phyloP scores from a whole-genome alignment of 2,329 filamentous ascomycete genomes.

The Chaetothyriales sp. region DNA sequence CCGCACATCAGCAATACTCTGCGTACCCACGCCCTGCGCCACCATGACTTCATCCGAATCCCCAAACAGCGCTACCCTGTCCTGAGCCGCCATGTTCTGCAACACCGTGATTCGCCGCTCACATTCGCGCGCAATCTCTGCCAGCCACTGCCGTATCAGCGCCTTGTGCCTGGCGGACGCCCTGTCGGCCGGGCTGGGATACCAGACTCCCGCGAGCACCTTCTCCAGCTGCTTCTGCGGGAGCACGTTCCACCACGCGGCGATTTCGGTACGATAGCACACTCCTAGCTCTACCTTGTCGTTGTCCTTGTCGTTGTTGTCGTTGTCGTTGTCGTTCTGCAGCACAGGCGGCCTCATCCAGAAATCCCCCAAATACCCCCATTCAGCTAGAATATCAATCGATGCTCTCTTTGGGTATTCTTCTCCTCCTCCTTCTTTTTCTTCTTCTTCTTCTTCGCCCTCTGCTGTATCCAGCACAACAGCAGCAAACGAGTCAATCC shows the following conservation, averaged over 20 bases:
- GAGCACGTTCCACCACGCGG: constrained; percentile 7
- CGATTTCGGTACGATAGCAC: constrained; percentile 11
- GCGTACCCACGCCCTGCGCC: background rate
- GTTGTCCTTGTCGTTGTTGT: background rate
- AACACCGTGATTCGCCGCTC: background rate
- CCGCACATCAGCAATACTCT: background rate
- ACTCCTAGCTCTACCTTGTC: background rate
- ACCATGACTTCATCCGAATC: constrained; percentile 2
- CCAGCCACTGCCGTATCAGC: constrained; percentile 1
- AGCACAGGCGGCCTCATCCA: constrained; percentile 2
- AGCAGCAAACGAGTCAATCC: constrained; percentile 6
- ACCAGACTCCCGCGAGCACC: constrained; percentile 4
- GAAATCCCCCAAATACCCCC: constrained; percentile 10
- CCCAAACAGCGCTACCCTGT: background rate
- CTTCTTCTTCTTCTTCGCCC: too few species aligned
- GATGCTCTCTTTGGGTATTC: background rate
- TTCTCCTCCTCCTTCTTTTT: too few species aligned
- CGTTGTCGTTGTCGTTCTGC: background rate
- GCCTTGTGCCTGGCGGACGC: background rate
- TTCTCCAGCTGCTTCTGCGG: constrained; percentile 3
- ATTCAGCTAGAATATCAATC: constrained; percentile 1
- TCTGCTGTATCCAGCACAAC: constrained; percentile 3
- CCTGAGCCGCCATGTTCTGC: background rate
- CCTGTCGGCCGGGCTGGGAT: constrained; percentile 2
- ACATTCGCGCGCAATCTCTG: background rate